These are phyloP conservation scores for Cyberlindnera americana DNA, from an alignment of 805 yeast genomes.

Conservation along the genomic window DNA sequence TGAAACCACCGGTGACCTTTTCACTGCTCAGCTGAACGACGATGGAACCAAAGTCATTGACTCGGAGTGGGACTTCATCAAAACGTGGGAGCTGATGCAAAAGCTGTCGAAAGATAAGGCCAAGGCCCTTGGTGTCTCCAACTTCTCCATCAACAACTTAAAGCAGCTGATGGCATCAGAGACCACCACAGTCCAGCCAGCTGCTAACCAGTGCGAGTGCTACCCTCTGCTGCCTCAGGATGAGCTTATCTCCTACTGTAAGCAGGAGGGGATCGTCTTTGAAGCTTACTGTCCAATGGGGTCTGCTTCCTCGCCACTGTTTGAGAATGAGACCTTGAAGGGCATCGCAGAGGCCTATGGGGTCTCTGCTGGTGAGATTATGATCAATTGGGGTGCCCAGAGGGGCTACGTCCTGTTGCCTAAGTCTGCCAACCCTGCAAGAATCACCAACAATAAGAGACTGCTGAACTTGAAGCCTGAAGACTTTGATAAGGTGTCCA, in stretches of 20 bases:
- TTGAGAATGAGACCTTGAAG: constrained; percentile 36
- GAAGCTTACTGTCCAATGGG: constrained; percentile 24
- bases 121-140: constrained; percentile 21
- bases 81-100: constrained; percentile 21
- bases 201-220: constrained; percentile 20
- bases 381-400: constrained; percentile 56
- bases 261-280: constrained; percentile 16
- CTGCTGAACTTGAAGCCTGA: constrained; percentile 31
- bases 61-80: constrained; percentile 53
- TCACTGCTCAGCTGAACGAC: constrained; percentile 3
- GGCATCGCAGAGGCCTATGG: constrained; percentile 43
- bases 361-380: constrained; percentile 44
- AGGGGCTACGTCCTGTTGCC: constrained; percentile 55
- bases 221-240: constrained; percentile 21
- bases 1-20: constrained; percentile 4
- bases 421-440: constrained; percentile 42
- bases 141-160: constrained; percentile 16
- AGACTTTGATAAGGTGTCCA: constrained; percentile 31
- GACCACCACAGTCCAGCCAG: constrained; percentile 14
- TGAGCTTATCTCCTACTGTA: constrained; percentile 14
- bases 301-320: constrained; percentile 16
- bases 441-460: constrained; percentile 37
- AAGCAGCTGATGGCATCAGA: constrained; percentile 11
- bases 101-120: constrained; percentile 12
- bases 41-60: constrained; percentile 1